phyloP scores from a whole-genome alignment of 2,329 filamentous ascomycete genomes.

The Fusarium sp. region DNA sequence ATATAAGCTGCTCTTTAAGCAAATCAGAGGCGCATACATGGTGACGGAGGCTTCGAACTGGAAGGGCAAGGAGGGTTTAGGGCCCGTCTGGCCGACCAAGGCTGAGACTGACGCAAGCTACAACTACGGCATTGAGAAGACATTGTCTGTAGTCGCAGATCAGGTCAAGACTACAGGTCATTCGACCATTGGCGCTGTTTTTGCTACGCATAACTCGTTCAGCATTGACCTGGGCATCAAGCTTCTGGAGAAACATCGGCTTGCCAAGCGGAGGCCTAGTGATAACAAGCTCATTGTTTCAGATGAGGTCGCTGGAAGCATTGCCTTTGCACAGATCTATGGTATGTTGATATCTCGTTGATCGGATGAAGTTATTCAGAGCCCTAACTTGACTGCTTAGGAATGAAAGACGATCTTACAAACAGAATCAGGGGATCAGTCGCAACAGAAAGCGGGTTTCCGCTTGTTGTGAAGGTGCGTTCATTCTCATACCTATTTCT shows the following conservation, averaged over 20 bases:
- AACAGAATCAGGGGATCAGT: conserved; percentile 28
- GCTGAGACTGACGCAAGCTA: conserved; percentile 20
- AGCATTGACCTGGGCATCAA: conserved; percentile 25
- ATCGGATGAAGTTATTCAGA: neutral
- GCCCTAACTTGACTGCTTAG: neutral
- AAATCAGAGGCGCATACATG: conserved; percentile 28
- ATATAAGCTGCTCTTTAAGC: conserved; percentile 36
- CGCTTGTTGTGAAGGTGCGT: conserved; percentile 31
- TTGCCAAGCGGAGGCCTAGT: neutral
- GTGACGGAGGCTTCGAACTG: conserved; percentile 18
- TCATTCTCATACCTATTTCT: neutral
- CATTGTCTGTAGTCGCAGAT: conserved; percentile 10
- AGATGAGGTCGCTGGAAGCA: conserved; percentile 18
- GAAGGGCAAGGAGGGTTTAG: conserved; percentile 9
- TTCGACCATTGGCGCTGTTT: conserved; percentile 20
- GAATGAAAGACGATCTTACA: conserved; percentile 33
- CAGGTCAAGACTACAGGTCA: conserved; percentile 11
- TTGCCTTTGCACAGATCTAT: conserved; percentile 28
- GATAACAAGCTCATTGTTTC: conserved; percentile 11
- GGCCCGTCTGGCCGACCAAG: conserved; percentile 25
- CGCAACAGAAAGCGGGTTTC: conserved; percentile 13
- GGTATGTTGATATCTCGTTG: neutral
- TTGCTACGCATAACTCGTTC: conserved; percentile 27
- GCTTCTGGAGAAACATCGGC: conserved; percentile 11
- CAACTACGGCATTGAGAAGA: conserved; percentile 29